These are phyloP conservation scores for Lactarius evosmus DNA, from an alignment of 768 basidiomycete species.

Conservation along the genomic window DNA sequence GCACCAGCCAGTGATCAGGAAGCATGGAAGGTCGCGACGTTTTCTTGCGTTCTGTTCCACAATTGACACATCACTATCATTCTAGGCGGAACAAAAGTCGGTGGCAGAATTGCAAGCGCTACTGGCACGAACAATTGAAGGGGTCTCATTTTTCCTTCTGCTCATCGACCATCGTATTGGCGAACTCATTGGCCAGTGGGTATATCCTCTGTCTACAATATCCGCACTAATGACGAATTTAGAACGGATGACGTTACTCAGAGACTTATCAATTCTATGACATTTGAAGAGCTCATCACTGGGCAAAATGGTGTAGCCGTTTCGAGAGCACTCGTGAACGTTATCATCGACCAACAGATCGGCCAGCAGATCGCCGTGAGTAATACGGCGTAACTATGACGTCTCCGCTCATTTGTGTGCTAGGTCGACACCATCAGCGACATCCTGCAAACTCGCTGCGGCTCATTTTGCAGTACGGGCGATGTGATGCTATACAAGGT, in stretches of 20 bases:
- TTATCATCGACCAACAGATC: conserved; percentile 97
- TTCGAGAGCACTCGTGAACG: conserved; percentile 87
- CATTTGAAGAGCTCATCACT: conserved; percentile 86
- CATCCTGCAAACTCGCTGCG: conserved; percentile 89
- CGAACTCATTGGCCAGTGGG: conserved; percentile 79
- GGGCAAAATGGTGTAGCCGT: conserved; percentile 81
- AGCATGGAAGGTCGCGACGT: conserved; percentile 71
- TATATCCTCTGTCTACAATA: conserved; percentile 12
- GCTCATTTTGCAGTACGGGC: conserved; percentile 96
- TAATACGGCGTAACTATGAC: conserved; percentile 13
- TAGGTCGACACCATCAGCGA: conserved; percentile 97
- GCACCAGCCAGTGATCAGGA: conserved; percentile 69
- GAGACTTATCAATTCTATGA: conserved; percentile 62
- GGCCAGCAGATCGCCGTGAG: conserved; percentile 92
- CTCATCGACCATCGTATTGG: conserved; percentile 88
- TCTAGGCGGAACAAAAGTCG: conserved; percentile 76
- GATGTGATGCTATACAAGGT: conserved; percentile 98
- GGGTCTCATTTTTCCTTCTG: conserved; percentile 88
- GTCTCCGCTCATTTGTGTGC: not conserved
- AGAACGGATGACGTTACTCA: conserved; percentile 77
- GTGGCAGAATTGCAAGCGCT: conserved; percentile 74
- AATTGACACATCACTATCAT: conserved; percentile 23
- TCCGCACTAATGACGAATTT: not conserved
- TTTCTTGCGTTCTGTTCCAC: not conserved
- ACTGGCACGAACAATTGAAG: conserved; percentile 85